A percentile compares a stretch with the other conserved stretches of the same genome.
Evolutionary conservation across 2,329 filamentous ascomycete species (phyloP).

Genomic region (Pseudocercospora macadamiae): DNA sequence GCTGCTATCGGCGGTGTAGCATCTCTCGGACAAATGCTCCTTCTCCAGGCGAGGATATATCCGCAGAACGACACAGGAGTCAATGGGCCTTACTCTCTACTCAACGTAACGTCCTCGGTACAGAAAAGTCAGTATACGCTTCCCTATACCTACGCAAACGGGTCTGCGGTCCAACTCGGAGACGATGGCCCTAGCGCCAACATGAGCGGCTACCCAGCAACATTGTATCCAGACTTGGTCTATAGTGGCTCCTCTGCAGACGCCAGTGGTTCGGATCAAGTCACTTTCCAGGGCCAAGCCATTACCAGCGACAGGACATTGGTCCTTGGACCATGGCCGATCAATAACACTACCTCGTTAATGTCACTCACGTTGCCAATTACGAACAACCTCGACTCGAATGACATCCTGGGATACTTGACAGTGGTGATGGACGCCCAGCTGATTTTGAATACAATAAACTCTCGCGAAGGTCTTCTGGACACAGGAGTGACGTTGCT

Average conservation of each 20-base stretch:
- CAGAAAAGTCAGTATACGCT: constrained; percentile 54
- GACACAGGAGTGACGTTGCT: constrained; percentile 70
- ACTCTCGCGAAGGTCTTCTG: constrained; percentile 70
- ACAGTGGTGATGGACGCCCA: constrained; percentile 74
- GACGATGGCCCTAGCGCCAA: constrained; percentile 50
- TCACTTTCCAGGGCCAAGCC: not conserved
- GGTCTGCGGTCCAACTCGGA: constrained; percentile 60
- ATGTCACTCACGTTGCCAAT: constrained; percentile 82
- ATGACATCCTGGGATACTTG: constrained; percentile 78
- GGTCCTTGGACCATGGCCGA: constrained; percentile 73
- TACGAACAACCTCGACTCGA: constrained; percentile 63
- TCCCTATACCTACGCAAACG: constrained; percentile 64
- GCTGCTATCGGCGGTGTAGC: constrained; percentile 66
- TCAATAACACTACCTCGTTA: constrained; percentile 75
- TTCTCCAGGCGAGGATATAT: constrained; percentile 75
- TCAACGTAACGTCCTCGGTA: constrained; percentile 64
- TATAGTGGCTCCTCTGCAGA: constrained; percentile 48
- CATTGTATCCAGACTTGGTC: constrained; percentile 78
- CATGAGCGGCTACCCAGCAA: constrained; percentile 66
- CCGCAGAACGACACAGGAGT: constrained; percentile 67
- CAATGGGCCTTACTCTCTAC: constrained; percentile 54
- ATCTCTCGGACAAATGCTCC: constrained; percentile 49
- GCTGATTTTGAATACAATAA: constrained; percentile 64
- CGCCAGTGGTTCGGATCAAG: not conserved
- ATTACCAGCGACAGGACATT: constrained; percentile 54